Evolutionary conservation across 495 filamentous ascomycete species (phyloP), one percentile per base, ranked within the genome.

Genomic region (Saxispiralis lemnorum): DNA sequence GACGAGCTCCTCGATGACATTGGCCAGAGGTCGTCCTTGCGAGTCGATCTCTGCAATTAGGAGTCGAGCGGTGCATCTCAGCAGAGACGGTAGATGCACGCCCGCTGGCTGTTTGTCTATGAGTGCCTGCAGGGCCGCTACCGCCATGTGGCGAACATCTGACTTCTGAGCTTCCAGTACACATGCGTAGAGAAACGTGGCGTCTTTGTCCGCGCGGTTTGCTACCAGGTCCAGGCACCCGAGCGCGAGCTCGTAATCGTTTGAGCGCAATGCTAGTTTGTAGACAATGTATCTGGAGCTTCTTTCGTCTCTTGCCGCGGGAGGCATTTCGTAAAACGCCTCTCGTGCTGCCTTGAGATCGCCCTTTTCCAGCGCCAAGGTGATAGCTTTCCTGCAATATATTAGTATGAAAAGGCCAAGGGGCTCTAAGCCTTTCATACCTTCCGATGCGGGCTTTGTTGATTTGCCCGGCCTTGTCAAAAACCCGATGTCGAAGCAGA

Each of bases 231-330:
- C 56, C 19, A 84, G 67, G 41, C 72, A 77, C 30, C 69, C 58
- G 28, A 61, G 54, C 41, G 76, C 81, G 60, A 78, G 55, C 1
- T 68, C 68, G 36, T 55, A 50, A 54, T 85, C 72, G 44, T 65
- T 63, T 42, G 58, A 66, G 35, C 70, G 63, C 4, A 92, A 56
- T 2, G 81, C 79, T 21, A 81, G 60, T 53, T 83, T 88, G 64
- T 80, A 87, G 52, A 76, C 70, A 17, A 92, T 56, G 55, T 80
- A 87, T 31, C 71, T 63, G 7, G 80, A 83, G 48, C 75, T 68
- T 2, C 73, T 69, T 20, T 79, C 74, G 39, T 63, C 62, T 51
- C 65, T 66, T 35, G 63, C 66, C 16, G 63, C 47, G 32, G 71
- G 63, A 7, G 78, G 68, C 72, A 89, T 78, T 28, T 66, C 58